These are phyloP conservation scores for Parmelia sp. DNA, from an alignment of 495 filamentous ascomycete genomes.

Conservation along the genomic window DNA sequence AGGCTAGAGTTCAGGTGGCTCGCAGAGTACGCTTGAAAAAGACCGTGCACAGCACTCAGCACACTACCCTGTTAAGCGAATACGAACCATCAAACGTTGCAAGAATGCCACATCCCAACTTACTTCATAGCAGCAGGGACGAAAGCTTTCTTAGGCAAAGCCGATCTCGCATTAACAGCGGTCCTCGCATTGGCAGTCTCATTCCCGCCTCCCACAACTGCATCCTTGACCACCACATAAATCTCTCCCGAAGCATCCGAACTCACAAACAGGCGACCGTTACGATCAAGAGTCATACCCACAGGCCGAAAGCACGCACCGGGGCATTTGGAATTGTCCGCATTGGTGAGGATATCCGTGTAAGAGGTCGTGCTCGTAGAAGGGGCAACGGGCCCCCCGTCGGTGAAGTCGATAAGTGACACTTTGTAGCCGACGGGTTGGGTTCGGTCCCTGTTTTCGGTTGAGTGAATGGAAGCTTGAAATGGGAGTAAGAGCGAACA, in stretches of 20 bases:
- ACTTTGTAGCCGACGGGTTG: constrained; percentile 52
- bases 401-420: constrained; percentile 38
- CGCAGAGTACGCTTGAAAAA: too few relatives aligned
- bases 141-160: background rate
- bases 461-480: background rate
- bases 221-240: constrained; percentile 40
- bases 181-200: background rate
- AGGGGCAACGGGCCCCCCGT: constrained; percentile 38
- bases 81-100: background rate
- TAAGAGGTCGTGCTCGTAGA: constrained; percentile 37
- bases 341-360: constrained; percentile 46
- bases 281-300: constrained; percentile 44
- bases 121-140: background rate
- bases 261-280: constrained; percentile 49
- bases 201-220: background rate
- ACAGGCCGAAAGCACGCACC: constrained; percentile 51
- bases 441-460: constrained; percentile 37
- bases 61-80: too few relatives aligned
- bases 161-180: background rate
- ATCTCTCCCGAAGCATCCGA: constrained; percentile 54
- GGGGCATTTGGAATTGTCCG: constrained; percentile 40
- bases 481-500: background rate
- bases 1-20: too few relatives aligned
- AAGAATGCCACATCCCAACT: background rate
- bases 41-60: too few relatives aligned